These are phyloP conservation scores for Urochloa ruziziensis DNA, from an alignment of 176 grass and related monocot genomes.

Conservation along the genomic window DNA sequence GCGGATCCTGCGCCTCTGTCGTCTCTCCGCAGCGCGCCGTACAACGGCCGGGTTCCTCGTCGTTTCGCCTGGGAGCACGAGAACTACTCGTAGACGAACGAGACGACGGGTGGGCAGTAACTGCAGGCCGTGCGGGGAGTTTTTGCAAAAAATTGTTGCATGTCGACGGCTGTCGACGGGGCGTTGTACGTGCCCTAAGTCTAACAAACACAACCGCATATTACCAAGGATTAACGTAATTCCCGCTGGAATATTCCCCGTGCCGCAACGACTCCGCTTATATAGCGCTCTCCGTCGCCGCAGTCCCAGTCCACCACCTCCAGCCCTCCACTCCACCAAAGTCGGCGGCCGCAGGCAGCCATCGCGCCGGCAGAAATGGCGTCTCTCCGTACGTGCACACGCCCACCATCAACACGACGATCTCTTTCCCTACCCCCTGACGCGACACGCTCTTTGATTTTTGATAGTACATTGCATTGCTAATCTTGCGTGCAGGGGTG, in stretches of 20 bases:
- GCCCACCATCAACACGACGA: no score
- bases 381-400: neutral
- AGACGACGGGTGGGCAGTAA: no score
- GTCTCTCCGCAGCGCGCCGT: no score
- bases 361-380: conserved; percentile 7
- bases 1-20: no score
- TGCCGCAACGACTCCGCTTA: neutral
- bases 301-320: neutral
- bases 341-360: neutral
- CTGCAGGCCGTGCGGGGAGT: no score
- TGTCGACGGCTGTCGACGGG: no score
- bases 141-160: no score
- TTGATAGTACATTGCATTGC: neutral
- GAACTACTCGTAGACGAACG: no score
- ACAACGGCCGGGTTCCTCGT: no score
- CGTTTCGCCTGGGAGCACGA: no score
- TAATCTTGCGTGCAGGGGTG: neutral
- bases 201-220: neutral
- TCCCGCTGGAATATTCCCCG: neutral
- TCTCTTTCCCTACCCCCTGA: neutral
- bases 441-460: neutral
- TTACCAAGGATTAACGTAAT: neutral
- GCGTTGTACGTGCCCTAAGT: no score
- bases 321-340: neutral
- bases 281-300: neutral